phyloP scores from a whole-genome alignment of 768 basidiomycete genomes.

The Termitomyces sp. region DNA sequence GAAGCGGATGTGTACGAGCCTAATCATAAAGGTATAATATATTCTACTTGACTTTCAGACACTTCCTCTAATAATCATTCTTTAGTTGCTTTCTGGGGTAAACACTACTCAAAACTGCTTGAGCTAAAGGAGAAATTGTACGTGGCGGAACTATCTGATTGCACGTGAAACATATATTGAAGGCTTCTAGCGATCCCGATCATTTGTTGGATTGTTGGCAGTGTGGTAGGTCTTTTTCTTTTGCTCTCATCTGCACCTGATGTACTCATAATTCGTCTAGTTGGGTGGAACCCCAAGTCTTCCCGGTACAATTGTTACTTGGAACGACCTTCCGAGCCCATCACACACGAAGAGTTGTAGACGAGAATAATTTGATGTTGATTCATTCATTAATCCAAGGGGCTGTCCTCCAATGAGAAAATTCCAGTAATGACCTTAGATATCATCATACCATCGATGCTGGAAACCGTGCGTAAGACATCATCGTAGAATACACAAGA shows the following conservation, averaged over 20 bases:
- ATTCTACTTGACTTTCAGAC: not conserved
- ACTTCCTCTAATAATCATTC: not conserved
- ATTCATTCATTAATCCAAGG: not conserved
- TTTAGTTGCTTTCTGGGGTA: slow-evolving; percentile 40
- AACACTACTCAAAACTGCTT: slow-evolving; percentile 33
- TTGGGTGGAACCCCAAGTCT: slow-evolving; percentile 30
- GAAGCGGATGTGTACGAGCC: slow-evolving; percentile 46
- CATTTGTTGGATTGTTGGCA: slow-evolving; percentile 46
- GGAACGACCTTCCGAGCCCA: slow-evolving; percentile 1
- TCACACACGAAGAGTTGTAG: not conserved
- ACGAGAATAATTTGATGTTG: not conserved
- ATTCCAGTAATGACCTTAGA: not conserved
- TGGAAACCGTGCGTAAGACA: not conserved
- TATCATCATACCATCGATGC: not conserved
- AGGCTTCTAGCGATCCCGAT: slow-evolving; percentile 34
- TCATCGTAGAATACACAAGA: not conserved
- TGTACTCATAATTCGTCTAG: slow-evolving; percentile 11
- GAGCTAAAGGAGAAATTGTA: slow-evolving; percentile 43
- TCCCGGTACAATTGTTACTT: slow-evolving; percentile 29
- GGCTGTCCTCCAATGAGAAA: not conserved
- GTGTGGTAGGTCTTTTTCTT: slow-evolving; percentile 28
- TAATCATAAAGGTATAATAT: slow-evolving; percentile 30
- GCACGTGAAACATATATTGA: not conserved
- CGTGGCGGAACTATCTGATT: slow-evolving; percentile 9
- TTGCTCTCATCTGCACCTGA: not conserved